Conservation (phyloP, 139 green algal species). For the Chlorella vulgaris region DNA sequence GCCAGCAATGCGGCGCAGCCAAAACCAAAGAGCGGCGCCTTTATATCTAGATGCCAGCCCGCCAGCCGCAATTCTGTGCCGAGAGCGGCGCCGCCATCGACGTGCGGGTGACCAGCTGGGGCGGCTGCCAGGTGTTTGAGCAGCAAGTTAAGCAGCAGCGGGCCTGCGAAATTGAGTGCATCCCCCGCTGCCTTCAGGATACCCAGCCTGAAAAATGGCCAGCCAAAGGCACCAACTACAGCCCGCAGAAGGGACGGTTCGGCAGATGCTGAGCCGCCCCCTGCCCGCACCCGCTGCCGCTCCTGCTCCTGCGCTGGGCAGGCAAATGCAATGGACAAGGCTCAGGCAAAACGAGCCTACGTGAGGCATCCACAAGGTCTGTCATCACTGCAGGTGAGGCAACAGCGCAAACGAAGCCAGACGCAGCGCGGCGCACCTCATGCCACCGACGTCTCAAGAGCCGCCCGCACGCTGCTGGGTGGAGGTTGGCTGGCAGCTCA, state of each 20-base stretch:
- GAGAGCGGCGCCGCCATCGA: too few species aligned
- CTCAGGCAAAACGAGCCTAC: not conserved
- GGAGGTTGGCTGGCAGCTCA: constrained; percentile 30
- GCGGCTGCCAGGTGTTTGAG: constrained; percentile 56
- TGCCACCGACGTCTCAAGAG: constrained; percentile 60
- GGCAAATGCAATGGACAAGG: not conserved
- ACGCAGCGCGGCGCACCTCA: too few species aligned
- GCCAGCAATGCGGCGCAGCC: constrained; percentile 23
- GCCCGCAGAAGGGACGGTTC: constrained; percentile 60
- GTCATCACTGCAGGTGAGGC: too few species aligned
- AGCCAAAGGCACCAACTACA: constrained; percentile 45
- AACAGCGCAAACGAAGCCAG: too few species aligned
- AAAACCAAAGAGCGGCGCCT: not conserved
- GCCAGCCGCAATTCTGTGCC: too few species aligned
- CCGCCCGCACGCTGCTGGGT: constrained; percentile 45
- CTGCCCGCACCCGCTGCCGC: not conserved
- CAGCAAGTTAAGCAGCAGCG: constrained; percentile 81
- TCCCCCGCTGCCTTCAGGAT: constrained; percentile 71
- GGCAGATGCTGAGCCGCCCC: too few species aligned
- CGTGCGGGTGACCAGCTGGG: not conserved
- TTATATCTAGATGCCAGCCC: not conserved
- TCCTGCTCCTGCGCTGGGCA: constrained; percentile 13
- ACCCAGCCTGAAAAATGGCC: constrained; percentile 57
- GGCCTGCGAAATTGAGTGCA: constrained; percentile 67
- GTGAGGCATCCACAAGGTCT: not conserved